A percentile compares a stretch with the other conserved stretches of the same genome.
Evolutionary conservation across 2,329 filamentous ascomycete genomes (phyloP).

Genomic region (Colletotrichum gigasporum): DNA sequence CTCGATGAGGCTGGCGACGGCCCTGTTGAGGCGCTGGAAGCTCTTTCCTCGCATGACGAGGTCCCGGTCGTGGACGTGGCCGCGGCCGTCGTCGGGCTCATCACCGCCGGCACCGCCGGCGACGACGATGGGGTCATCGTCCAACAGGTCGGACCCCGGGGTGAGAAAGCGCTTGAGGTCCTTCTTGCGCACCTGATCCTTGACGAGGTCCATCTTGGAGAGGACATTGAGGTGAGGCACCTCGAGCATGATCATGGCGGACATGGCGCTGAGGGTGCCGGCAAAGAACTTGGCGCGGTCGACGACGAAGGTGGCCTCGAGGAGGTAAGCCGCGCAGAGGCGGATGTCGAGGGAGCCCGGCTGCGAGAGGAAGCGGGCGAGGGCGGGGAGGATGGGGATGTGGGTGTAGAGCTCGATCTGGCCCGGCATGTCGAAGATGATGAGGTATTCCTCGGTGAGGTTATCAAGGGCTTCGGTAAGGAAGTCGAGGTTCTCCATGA

Average conservation of each 20-base stretch:
- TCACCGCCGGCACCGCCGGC: not conserved
- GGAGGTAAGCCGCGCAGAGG: conserved; percentile 91
- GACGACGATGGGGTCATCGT: conserved; percentile 71
- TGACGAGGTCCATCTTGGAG: conserved; percentile 97
- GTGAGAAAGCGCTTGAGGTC: conserved; percentile 92
- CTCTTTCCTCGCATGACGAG: conserved; percentile 82
- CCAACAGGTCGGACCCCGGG: conserved; percentile 82
- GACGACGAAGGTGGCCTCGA: conserved; percentile 95
- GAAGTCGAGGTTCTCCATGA: conserved; percentile 94
- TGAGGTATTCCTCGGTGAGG: conserved; percentile 93
- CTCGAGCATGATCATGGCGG: conserved; percentile 98
- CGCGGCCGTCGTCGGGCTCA: conserved; percentile 60
- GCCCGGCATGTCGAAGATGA: conserved; percentile 98
- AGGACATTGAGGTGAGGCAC: conserved; percentile 96
- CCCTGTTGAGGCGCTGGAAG: conserved; percentile 85
- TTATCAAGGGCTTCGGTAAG: conserved; percentile 85
- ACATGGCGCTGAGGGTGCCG: conserved; percentile 95
- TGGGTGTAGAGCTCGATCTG: conserved; percentile 99
- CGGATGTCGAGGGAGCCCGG: conserved; percentile 86
- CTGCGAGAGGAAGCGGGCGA: conserved; percentile 83
- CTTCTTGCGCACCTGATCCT: conserved; percentile 85
- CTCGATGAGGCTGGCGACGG: conserved; percentile 91
- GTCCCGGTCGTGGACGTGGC: conserved; percentile 71
- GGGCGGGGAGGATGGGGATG: conserved; percentile 86
- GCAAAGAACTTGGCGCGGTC: conserved; percentile 98